Evolutionary conservation across 1,139 yeast species (phyloP), one percentile per base, ranked within the genome.

Genomic region (Suhomyces guaymorum): DNA sequence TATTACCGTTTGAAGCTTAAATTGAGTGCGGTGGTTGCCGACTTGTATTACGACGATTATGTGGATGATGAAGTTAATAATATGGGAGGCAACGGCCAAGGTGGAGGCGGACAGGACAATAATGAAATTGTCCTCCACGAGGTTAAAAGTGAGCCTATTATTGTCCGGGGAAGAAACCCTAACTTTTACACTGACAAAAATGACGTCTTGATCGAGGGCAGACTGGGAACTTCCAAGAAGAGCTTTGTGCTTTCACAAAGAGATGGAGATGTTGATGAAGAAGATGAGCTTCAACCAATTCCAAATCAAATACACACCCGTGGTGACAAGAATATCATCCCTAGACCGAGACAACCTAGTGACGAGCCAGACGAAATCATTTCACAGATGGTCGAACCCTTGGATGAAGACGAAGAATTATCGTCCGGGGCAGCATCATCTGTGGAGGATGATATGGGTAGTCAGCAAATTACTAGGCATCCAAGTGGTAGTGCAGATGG

Each of bases 121-220:
- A 67, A 66, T 43, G 73, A 67, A 39, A 54, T 66, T 4, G 48
- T 51, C 4, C 48, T 67, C 19, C 51, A 54, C 32, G 73, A 67
- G 37, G 42, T 69, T 19, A 51, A 49, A 7, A 68, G 73, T 49
- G 69, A 50, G 12, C 83, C 83, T 1, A 74, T 80, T 5, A 76
- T 78, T 20, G 86, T 80, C 3, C 58, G 87, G 41, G 87, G 86
- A 3, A 58, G 86, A 40, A 80, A 80, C 47, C 86, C 87, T 3
- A 67, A 78, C 17, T 80, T 80, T 47, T 80, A 80, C 48, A 69
- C 73, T 17, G 80, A 77, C 41, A 58, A 80, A 39, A 73, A 74
- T 29, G 82, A 78, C 48, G 55, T 77, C 17, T 48, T 69, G 35
- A 63, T 69, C 39, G 47, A 48, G 33, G 47, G 53, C 7, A 43